Percentiles rank a stretch among this genome's conserved stretches.
Conservation (phyloP, 306 rosid genomes). For the Sophora flavescens region DNA sequence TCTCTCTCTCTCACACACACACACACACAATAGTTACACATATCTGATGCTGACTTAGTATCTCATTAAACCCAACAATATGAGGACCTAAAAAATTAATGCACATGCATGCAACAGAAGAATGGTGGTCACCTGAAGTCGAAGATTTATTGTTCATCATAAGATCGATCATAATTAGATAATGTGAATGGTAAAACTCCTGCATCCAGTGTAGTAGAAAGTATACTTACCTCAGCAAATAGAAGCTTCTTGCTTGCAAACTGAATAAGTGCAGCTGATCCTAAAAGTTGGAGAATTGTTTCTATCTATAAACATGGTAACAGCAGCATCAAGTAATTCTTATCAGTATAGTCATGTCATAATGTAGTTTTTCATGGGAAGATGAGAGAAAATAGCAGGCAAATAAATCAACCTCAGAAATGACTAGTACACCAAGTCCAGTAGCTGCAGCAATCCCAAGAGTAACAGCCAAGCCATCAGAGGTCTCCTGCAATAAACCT, state of each 20-base stretch:
- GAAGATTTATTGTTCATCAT: not conserved
- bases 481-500: constrained; percentile 58
- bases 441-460: constrained; percentile 70
- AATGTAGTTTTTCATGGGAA: not conserved
- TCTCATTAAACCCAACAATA: not conserved
- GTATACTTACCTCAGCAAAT: constrained; percentile 66
- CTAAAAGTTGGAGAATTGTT: constrained; percentile 69
- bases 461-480: constrained; percentile 57
- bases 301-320: constrained; percentile 55
- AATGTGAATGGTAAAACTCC: not conserved
- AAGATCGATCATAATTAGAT: not conserved
- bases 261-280: constrained; percentile 75
- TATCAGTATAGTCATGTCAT: not conserved
- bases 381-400: not conserved
- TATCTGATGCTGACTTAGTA: not conserved
- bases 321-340: constrained; percentile 16
- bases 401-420: constrained; percentile 60
- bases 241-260: constrained; percentile 70
- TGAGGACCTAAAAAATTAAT: not conserved
- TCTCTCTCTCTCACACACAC: not conserved
- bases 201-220: constrained; percentile 11
- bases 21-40: not conserved
- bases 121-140: not conserved
- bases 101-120: not conserved
- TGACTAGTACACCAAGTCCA: constrained; percentile 67